Percentiles rank a stretch among this genome's conserved stretches.
phyloP scores from a whole-genome alignment of 768 basidiomycete species.

The Pisolithus marmoratus region DNA sequence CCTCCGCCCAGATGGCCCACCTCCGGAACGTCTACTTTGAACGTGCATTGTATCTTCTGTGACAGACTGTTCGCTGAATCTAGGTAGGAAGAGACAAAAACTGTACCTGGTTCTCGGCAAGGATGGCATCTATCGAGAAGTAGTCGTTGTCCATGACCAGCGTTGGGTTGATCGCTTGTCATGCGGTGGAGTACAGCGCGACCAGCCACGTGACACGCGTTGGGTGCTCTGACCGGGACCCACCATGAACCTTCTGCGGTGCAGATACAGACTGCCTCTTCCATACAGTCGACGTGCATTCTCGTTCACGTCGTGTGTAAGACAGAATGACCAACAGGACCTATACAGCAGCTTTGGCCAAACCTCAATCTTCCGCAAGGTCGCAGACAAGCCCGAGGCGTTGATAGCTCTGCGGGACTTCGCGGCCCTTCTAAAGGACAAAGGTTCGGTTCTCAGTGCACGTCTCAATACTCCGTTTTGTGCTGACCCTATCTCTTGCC shows the following conservation, averaged over 20 bases:
- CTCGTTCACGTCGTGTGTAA: constrained; percentile 23
- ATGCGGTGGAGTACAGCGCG: constrained; percentile 9
- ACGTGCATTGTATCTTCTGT: constrained; percentile 91
- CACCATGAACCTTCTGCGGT: constrained; percentile 17
- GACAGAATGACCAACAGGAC: constrained; percentile 28
- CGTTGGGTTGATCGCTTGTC: background rate
- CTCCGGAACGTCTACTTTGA: constrained; percentile 76
- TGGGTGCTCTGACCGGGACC: no score
- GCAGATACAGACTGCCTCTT: constrained; percentile 10
- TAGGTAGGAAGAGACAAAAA: background rate
- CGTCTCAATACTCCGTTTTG: background rate
- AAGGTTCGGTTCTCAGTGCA: constrained; percentile 32
- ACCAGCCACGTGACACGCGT: constrained; percentile 7
- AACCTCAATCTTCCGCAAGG: constrained; percentile 41
- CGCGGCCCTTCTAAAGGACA: constrained; percentile 39
- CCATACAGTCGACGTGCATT: constrained; percentile 21
- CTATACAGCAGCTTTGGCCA: constrained; percentile 40
- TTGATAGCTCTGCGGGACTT: constrained; percentile 43
- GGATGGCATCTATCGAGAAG: constrained; percentile 85
- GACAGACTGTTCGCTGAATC: background rate
- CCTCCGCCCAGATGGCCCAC: constrained; percentile 91
- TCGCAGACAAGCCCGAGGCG: constrained; percentile 46
- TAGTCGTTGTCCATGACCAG: constrained; percentile 80
- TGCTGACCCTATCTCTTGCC: background rate
- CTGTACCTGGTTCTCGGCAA: constrained; percentile 82